Conservation (phyloP, 2,329 filamentous ascomycete genomes). For the Beauveria scarabaeidicola region DNA sequence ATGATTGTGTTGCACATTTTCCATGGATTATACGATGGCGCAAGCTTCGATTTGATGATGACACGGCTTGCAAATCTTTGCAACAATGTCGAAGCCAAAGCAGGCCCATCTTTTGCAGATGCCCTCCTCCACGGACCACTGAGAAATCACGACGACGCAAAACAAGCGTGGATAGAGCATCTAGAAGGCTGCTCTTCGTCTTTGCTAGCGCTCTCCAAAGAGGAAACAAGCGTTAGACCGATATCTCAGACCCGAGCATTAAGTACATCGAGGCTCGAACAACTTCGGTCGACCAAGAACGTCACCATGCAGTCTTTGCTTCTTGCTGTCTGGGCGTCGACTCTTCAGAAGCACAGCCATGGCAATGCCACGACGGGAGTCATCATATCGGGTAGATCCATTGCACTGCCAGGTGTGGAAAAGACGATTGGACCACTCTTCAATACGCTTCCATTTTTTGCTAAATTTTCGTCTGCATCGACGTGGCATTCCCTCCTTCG, state of each 20-base stretch:
- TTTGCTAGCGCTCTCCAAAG: neutral
- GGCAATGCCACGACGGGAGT: slow-evolving; percentile 54
- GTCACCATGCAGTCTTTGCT: slow-evolving; percentile 24
- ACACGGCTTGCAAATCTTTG: slow-evolving; percentile 36
- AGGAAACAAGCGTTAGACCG: neutral
- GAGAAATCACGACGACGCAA: slow-evolving; percentile 29
- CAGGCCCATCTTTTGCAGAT: slow-evolving; percentile 53
- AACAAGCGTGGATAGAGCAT: slow-evolving; percentile 59
- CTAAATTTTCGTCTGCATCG: slow-evolving; percentile 32
- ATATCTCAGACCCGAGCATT: neutral
- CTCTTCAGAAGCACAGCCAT: slow-evolving; percentile 44
- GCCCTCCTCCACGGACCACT: slow-evolving; percentile 64
- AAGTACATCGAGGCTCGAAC: slow-evolving; percentile 3
- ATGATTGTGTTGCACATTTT: slow-evolving; percentile 63
- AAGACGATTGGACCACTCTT: slow-evolving; percentile 73
- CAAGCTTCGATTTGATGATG: slow-evolving; percentile 63
- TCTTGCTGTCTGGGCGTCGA: slow-evolving; percentile 64
- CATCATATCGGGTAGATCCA: slow-evolving; percentile 67
- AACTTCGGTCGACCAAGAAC: slow-evolving; percentile 18
- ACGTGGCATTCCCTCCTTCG: slow-evolving; percentile 54
- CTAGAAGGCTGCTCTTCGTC: slow-evolving; percentile 29
- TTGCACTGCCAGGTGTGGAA: slow-evolving; percentile 59
- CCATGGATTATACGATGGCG: slow-evolving; percentile 81
- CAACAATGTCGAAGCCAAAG: slow-evolving; percentile 13
- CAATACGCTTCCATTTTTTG: slow-evolving; percentile 73